Percentiles rank a stretch among this genome's conserved stretches.
Conservation (phyloP, 192 early-diverging fungal species). For the Podila epigama region DNA sequence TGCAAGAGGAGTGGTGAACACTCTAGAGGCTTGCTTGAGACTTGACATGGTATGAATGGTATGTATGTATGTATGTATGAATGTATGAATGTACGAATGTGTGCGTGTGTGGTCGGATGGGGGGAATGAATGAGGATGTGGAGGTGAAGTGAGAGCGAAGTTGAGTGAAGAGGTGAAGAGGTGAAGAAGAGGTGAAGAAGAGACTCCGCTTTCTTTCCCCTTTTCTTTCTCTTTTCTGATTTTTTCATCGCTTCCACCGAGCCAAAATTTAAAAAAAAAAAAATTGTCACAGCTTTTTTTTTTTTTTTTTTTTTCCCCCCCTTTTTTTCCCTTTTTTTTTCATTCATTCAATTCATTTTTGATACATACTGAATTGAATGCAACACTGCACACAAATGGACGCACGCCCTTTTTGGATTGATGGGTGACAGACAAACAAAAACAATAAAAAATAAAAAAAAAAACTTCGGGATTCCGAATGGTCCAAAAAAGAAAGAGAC, state of each 20-base stretch:
- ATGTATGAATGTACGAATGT: conserved; percentile 1
- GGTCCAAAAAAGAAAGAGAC: too few relatives aligned
- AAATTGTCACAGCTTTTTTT: neutral
- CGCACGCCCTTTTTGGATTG: too few relatives aligned
- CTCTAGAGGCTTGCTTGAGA: conserved; percentile 24
- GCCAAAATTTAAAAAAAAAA: conserved; percentile 34
- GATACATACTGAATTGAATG: too few relatives aligned
- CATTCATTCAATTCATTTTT: too few relatives aligned
- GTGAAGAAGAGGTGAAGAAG: neutral
- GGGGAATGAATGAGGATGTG: neutral
- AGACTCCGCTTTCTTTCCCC: neutral
- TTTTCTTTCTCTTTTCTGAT: neutral
- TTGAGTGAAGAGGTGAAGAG: neutral
- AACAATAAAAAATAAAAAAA: neutral
- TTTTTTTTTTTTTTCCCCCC: neutral
- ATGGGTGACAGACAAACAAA: neutral
- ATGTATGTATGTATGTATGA: too few relatives aligned
- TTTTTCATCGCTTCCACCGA: conserved; percentile 30
- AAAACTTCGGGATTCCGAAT: too few relatives aligned
- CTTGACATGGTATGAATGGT: conserved; percentile 18
- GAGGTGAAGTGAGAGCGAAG: neutral
- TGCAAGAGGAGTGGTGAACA: conserved; percentile 9
- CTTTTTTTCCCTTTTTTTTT: neutral
- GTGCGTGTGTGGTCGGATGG: neutral
- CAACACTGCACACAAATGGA: too few relatives aligned